These are phyloP conservation scores for Piedraia hortae DNA, from an alignment of 2,329 filamentous ascomycete genomes.

Conservation along the genomic window DNA sequence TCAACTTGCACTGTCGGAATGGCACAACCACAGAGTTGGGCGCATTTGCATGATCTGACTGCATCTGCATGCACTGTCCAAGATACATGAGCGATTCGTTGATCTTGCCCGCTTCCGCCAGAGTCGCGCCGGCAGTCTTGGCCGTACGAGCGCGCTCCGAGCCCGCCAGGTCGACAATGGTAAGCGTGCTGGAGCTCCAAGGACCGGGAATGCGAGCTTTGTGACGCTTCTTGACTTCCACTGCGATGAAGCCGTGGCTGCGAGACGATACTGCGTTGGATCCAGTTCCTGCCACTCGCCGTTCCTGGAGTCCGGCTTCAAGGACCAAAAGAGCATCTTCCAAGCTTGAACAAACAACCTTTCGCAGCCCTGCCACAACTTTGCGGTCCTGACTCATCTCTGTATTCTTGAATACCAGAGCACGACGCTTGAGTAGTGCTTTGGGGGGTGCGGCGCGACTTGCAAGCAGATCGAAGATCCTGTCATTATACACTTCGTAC, in stretches of 20 bases:
- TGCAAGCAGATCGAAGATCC: slow-evolving; percentile 78
- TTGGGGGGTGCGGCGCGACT: slow-evolving; percentile 19
- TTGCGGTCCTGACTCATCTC: slow-evolving; percentile 77
- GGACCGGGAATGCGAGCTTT: slow-evolving; percentile 15
- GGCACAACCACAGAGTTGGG: slow-evolving; percentile 33
- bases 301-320: slow-evolving; percentile 66
- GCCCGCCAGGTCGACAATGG: slow-evolving; percentile 65
- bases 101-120: slow-evolving; percentile 92
- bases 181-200: slow-evolving; percentile 57
- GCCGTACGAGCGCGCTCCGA: slow-evolving; percentile 82
- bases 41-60: slow-evolving; percentile 48
- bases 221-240: slow-evolving; percentile 70
- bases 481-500: slow-evolving; percentile 98
- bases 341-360: slow-evolving; percentile 60
- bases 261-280: slow-evolving; percentile 81
- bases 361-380: slow-evolving; percentile 70
- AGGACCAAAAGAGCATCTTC: slow-evolving; percentile 71
- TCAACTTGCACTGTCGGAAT: slow-evolving; percentile 30
- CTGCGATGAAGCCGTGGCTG: slow-evolving; percentile 85
- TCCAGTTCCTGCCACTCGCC: slow-evolving; percentile 66
- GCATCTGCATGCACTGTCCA: slow-evolving; percentile 87
- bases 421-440: slow-evolving; percentile 33
- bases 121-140: slow-evolving; percentile 74
- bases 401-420: slow-evolving; percentile 74
- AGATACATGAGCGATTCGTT: slow-evolving; percentile 97